Conservation (phyloP, 345 rosid genomes). For the Anastatica hierochuntica region DNA sequence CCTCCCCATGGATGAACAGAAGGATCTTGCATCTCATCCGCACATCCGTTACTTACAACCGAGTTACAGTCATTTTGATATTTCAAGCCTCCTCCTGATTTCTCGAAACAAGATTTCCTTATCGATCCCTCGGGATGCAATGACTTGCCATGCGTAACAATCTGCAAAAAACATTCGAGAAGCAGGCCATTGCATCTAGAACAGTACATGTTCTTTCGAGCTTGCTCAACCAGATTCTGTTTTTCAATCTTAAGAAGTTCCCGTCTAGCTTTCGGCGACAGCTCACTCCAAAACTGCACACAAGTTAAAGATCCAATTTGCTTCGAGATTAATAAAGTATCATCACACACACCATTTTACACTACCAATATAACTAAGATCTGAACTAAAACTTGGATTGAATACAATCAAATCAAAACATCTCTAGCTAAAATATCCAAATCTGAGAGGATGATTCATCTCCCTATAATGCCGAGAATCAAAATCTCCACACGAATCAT, state of each 20-base stretch:
- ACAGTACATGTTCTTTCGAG: constrained; percentile 90
- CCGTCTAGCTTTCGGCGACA: constrained; percentile 53
- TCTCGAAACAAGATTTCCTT: constrained; percentile 31
- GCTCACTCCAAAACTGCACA: constrained; percentile 78
- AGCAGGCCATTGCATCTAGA: constrained; percentile 89
- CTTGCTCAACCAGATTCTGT: constrained; percentile 84
- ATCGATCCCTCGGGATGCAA: constrained; percentile 53
- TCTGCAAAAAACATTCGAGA: constrained; percentile 82
- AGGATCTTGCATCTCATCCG: constrained; percentile 76
- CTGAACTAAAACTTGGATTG: no score
- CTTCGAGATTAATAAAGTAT: not conserved
- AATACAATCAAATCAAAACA: no score
- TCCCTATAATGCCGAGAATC: no score
- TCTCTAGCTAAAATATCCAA: no score
- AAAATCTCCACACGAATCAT: not conserved
- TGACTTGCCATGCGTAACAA: constrained; percentile 80
- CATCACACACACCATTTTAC: no score
- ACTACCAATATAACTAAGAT: no score
- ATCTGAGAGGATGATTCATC: no score
- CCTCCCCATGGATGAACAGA: constrained; percentile 98
- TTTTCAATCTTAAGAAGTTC: constrained; percentile 78
- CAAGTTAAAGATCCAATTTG: constrained; percentile 27
- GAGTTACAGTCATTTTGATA: constrained; percentile 36
- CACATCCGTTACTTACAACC: constrained; percentile 31
- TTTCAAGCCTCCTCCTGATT: constrained; percentile 32